phyloP scores from a whole-genome alignment of 176 grass and related monocot genomes.

The Secale cereale region DNA sequence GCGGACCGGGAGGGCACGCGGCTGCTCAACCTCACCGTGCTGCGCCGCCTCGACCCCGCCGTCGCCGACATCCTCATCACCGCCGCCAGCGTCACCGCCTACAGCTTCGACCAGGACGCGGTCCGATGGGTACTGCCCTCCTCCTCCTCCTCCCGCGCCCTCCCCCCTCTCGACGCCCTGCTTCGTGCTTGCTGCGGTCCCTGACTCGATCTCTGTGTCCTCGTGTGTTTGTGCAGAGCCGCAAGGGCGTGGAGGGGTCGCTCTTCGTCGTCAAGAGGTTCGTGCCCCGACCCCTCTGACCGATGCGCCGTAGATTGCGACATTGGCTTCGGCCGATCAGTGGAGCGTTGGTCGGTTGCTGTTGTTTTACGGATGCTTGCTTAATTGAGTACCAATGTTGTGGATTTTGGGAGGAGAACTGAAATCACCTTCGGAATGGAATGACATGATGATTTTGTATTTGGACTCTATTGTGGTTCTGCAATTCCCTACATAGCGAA shows the following conservation, averaged over 20 bases:
- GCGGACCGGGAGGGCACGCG: constrained; percentile 49
- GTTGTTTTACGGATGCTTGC: neutral
- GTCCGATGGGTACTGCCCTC: constrained; percentile 35
- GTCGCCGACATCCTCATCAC: constrained; percentile 55
- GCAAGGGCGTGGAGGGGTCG: constrained; percentile 64
- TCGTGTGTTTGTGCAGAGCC: constrained; percentile 29
- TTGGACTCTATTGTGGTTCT: neutral
- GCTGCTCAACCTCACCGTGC: constrained; percentile 64
- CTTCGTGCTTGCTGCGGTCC: neutral
- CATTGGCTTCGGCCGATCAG: neutral
- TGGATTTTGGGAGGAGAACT: neutral
- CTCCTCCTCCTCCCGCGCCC: neutral
- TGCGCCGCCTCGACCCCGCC: constrained; percentile 70
- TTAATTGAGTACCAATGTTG: no score
- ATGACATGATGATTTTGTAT: neutral
- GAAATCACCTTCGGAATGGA: neutral
- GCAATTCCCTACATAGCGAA: neutral
- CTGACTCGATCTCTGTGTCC: neutral
- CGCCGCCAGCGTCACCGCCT: constrained; percentile 51
- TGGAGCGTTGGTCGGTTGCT: neutral
- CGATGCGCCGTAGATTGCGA: neutral
- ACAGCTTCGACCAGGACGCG: constrained; percentile 37
- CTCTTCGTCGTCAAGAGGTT: constrained; percentile 76
- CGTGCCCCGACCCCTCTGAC: neutral
- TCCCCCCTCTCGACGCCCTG: neutral